phyloP scores from a whole-genome alignment of 768 basidiomycete species.

The Suillus paluster region DNA sequence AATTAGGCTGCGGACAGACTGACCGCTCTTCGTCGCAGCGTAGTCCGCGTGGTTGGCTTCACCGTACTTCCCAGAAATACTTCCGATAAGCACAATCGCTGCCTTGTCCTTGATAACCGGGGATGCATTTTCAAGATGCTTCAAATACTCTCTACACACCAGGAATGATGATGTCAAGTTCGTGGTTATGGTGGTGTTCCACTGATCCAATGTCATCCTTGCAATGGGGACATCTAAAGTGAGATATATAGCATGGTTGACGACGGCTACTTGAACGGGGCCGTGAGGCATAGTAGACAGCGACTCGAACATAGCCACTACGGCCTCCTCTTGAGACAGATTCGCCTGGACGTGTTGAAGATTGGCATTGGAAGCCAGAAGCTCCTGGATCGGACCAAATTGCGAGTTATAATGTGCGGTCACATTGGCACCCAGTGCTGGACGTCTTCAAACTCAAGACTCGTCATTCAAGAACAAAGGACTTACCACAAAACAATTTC shows the following conservation, averaged over 20 bases:
- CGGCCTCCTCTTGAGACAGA: constrained; percentile 58
- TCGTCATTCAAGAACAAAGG: background rate
- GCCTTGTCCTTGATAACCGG: constrained; percentile 56
- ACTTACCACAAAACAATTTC: constrained; percentile 58
- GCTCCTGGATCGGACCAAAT: constrained; percentile 42
- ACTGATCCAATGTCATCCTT: constrained; percentile 63
- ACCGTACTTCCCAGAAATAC: constrained; percentile 74
- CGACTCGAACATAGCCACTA: constrained; percentile 51
- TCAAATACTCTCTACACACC: constrained; percentile 64
- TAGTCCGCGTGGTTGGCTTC: constrained; percentile 73
- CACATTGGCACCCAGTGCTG: constrained; percentile 73
- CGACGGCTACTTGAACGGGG: constrained; percentile 58
- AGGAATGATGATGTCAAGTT: constrained; percentile 75
- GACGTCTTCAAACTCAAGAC: background rate
- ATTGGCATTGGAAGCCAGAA: constrained; percentile 40
- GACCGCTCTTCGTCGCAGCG: constrained; percentile 70
- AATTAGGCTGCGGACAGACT: background rate
- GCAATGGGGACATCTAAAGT: constrained; percentile 50
- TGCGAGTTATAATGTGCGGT: constrained; percentile 74
- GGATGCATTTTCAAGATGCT: constrained; percentile 42
- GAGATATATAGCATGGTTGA: constrained; percentile 66
- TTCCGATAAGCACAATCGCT: constrained; percentile 68
- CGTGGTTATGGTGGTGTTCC: constrained; percentile 61
- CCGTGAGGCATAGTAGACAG: constrained; percentile 44
- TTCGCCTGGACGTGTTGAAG: constrained; percentile 54